These are phyloP conservation scores for Pythium brassicae DNA, from an alignment of 352 stramenopile species.

Conservation along the genomic window DNA sequence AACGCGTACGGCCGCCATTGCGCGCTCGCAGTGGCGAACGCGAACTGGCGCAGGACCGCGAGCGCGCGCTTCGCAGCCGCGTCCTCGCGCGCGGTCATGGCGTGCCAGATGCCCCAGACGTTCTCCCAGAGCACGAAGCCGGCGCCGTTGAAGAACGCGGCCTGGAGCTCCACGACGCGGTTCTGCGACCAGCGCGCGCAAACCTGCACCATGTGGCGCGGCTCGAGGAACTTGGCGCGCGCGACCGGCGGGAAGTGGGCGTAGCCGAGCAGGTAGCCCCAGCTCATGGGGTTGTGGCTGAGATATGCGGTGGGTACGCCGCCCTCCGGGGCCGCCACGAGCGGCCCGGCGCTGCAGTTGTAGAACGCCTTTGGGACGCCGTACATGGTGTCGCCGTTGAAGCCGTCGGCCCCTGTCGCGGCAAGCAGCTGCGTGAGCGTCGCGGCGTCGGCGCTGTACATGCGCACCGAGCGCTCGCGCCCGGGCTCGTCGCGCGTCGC, in stretches of 20 bases:
- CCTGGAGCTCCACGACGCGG: constrained; percentile 50
- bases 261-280: constrained; percentile 75
- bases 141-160: constrained; percentile 81
- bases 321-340: constrained; percentile 59
- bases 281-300: constrained; percentile 72
- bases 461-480: constrained; percentile 49
- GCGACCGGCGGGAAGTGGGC: constrained; percentile 63
- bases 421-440: constrained; percentile 38
- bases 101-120: constrained; percentile 87
- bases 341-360: constrained; percentile 49
- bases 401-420: constrained; percentile 52
- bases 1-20: constrained; percentile 52
- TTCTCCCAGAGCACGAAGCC: constrained; percentile 88
- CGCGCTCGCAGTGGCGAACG: constrained; percentile 31
- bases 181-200: constrained; percentile 84
- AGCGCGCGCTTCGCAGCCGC: constrained; percentile 60
- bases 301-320: constrained; percentile 61
- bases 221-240: constrained; percentile 74
- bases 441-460: constrained; percentile 71
- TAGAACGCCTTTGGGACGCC: constrained; percentile 77
- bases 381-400: constrained; percentile 90
- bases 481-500: constrained; percentile 54
- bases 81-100: constrained; percentile 67
- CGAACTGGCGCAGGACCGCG: constrained; percentile 57
- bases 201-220: constrained; percentile 79